Conservation (phyloP, 768 basidiomycete species). For the Amanita brunnescens region DNA sequence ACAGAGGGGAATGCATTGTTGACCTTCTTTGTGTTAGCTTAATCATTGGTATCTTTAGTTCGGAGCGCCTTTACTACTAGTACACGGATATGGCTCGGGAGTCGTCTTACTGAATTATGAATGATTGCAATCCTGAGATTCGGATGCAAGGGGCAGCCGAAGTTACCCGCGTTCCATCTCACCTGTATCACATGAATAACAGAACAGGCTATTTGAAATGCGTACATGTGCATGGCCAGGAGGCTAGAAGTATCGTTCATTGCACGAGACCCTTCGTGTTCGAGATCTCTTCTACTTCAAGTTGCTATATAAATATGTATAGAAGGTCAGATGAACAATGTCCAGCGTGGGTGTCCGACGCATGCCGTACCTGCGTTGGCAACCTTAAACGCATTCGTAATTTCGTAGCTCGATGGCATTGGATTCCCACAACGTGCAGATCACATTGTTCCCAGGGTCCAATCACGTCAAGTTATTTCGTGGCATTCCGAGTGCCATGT, state of each 20-base stretch:
- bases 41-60: neutral
- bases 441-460: constrained; percentile 60
- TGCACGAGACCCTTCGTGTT: neutral
- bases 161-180: neutral
- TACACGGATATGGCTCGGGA: neutral
- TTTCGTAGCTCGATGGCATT: too few species aligned
- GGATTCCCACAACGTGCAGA: constrained; percentile 58
- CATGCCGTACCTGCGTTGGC: constrained; percentile 36
- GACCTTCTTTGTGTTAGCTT: neutral
- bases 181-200: neutral
- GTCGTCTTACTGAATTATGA: neutral
- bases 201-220: neutral
- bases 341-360: constrained; percentile 40
- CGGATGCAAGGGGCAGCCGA: neutral
- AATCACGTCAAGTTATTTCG: constrained; percentile 52
- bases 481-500: constrained; percentile 29
- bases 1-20: neutral
- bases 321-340: constrained; percentile 24
- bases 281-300: neutral
- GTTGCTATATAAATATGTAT: constrained; percentile 47
- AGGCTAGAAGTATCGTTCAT: neutral
- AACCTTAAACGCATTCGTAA: constrained; percentile 33
- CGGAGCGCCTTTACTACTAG: neutral
- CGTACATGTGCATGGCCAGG: neutral
- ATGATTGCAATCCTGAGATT: neutral